phyloP scores from a whole-genome alignment of 352 stramenopile species.

The Globisporangium takayamanum region DNA sequence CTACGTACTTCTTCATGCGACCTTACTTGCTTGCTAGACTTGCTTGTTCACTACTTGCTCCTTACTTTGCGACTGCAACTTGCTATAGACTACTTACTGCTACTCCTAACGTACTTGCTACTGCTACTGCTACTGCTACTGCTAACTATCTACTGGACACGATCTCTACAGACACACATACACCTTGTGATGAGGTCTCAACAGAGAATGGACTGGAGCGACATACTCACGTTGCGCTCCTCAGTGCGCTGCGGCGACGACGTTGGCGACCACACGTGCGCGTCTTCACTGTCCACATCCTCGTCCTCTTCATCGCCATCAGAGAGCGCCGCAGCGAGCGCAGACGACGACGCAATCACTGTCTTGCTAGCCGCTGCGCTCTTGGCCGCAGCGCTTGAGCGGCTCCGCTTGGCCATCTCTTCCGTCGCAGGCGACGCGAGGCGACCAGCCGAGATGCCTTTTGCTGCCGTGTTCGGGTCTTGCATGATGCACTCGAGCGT shows the following conservation, averaged over 20 bases:
- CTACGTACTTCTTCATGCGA: neutral
- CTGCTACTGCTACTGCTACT: neutral
- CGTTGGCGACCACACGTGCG: conserved; percentile 10
- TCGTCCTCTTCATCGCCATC: conserved; percentile 40
- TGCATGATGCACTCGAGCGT: conserved; percentile 80
- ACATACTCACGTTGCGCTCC: conserved; percentile 54
- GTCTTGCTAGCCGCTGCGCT: neutral
- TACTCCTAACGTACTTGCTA: neutral
- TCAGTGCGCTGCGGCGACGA: conserved; percentile 16
- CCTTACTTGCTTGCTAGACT: neutral
- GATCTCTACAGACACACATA: neutral
- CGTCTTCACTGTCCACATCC: conserved; percentile 13
- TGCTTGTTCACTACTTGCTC: neutral
- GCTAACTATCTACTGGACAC: neutral
- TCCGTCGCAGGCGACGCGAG: conserved; percentile 52
- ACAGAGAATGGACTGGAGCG: conserved; percentile 67
- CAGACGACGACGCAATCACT: conserved; percentile 18
- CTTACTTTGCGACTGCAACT: neutral
- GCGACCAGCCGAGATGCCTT: conserved; percentile 57
- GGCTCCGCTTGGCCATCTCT: conserved; percentile 53
- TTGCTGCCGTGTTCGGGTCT: conserved; percentile 69
- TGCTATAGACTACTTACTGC: neutral
- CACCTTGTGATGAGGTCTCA: conserved; percentile 15
- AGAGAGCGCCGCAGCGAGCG: conserved; percentile 27
- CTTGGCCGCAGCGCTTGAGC: conserved; percentile 18